Base-by-base conservation (phyloP, 208 protist genomes). In the Phytomonas sp. region DNA sequence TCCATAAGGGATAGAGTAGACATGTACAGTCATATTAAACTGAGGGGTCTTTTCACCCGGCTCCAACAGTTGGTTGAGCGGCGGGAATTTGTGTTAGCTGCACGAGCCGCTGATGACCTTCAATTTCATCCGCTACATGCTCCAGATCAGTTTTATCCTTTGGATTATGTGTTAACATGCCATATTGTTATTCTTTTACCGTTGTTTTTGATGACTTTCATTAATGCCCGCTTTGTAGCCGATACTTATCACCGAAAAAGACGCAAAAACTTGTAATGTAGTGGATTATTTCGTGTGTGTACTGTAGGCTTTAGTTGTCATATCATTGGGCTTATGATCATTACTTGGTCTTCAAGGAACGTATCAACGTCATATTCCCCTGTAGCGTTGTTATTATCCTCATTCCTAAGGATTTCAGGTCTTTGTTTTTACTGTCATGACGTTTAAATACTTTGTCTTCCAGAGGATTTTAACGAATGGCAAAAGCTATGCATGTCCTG, bases 71-170 rank as follows among this genome's bases (percentile, higher is more conserved):
- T 87, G 28, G 74, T 87, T 11, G 17, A 66, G 2, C 65, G 66
- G 20, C 17, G 31, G 28, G 69, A 70, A 5, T 84, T 82, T 43
- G 74, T 85, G 59, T 75, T 76, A 7, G 76, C 83, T 29, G 83
- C 89, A 17, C 74, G 77, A 2, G 85, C 85, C 1, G 85, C 85
- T 5, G 84, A 92, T 67, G 80, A 88, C 46, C 72, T 94, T 15
- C 89, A 87, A 77, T 89, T 83, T 63, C 81, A 94, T 68, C 84
- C 81, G n/a, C 76, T 84, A 13, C 75, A 92, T 0, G 79, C 84
- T 3, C 85, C 89, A n/a, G 84, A 92, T 66, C 74, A 91, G 46
- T 90, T 88, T 78, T 87, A 91, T 62, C 89, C 89, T 34, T 84
- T 71, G 71, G 89, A 94, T 53, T 86, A 94, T 66, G 69, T 74